A percentile compares a stretch with the other conserved stretches of the same genome.
Evolutionary conservation across 2,329 filamentous ascomycete genomes (phyloP).

Genomic region (Endocalyx cinctus): DNA sequence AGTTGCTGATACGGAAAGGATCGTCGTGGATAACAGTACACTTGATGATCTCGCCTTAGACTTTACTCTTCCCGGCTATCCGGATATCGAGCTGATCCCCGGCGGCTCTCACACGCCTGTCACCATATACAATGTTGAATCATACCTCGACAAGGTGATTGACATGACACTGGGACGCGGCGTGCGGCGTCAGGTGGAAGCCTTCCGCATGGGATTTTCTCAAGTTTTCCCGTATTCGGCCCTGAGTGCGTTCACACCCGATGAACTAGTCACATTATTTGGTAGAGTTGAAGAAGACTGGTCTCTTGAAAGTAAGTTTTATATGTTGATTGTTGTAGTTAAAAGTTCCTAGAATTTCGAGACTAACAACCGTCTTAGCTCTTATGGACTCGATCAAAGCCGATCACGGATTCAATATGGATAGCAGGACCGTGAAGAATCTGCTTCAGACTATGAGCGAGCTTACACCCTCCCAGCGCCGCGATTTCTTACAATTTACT

Average conservation of each 20-base stretch:
- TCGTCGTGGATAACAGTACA: conserved; percentile 68
- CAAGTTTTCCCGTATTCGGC: conserved; percentile 95
- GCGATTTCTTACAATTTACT: conserved; percentile 95
- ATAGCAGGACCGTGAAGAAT: conserved; percentile 92
- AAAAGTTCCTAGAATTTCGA: conserved; percentile 41
- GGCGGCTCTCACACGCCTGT: conserved; percentile 71
- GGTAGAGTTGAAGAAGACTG: conserved; percentile 92
- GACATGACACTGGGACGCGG: conserved; percentile 88
- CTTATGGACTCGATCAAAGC: conserved; percentile 98
- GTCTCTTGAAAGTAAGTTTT: conserved; percentile 87
- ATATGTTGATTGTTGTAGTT: background rate
- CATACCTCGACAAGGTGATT: conserved; percentile 83
- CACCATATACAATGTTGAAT: conserved; percentile 85
- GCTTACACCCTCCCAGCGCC: conserved; percentile 66
- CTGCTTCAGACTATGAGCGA: conserved; percentile 93
- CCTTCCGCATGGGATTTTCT: conserved; percentile 87
- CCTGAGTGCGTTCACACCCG: conserved; percentile 87
- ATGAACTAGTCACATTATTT: conserved; percentile 92
- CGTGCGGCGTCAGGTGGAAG: conserved; percentile 82
- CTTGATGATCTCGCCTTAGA: conserved; percentile 89
- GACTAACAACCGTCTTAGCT: conserved; percentile 45
- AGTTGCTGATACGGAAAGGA: conserved; percentile 60
- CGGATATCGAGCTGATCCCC: conserved; percentile 74
- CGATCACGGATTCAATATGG: conserved; percentile 97
- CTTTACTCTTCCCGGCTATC: conserved; percentile 91